Evolutionary conservation across 257 asterid species (phyloP), one percentile per base, ranked within the genome.

Genomic region (Capsicum rhomboideum): DNA sequence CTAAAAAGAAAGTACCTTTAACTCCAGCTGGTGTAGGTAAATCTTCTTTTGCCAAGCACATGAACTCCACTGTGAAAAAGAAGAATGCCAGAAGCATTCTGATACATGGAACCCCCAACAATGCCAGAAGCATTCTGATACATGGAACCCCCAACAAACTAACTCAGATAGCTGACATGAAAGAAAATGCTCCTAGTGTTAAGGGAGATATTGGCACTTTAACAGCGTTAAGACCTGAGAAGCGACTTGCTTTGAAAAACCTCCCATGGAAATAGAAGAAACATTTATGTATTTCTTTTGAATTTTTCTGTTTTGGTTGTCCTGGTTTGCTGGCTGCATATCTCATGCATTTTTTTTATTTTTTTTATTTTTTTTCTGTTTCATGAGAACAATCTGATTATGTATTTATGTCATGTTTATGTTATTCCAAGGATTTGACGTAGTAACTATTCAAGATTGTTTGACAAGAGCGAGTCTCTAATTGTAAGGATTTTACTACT

Each of bases 81-180:
- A 89, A 87, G 83, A 83, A 89, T 7, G 89, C 86, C 8, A 89
- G 95, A 86, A 86, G 91, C 85, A 92, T 92, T 61, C 64, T 92
- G 87, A 91, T 92, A 63, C 97, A 90, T 68, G 97, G 93, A 63
- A 94, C 98, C 2, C 97, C 98, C 2, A 82, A 85, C n/a, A 93
- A 93, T n/a, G n/a, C n/a, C n/a, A n/a, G n/a, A n/a, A 86, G 91
- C 85, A 92, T 92, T 59, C 68, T 92, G 87, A 91, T 92, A 63
- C 97, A 90, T 68, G 97, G 93, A 63, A 94, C 98, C 2, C 97
- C 98, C 2, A 82, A 85, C n/a, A 93, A 93, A 90, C 84, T 54
- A 49, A 80, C 59, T 29, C 69, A 68, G 17, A 68, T 31, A n/a
- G 86, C 85, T n/a, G 88, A 90, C 80, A 86, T 90, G 95, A 94